phyloP scores from a whole-genome alignment of 805 yeast genomes.

The Brettanomyces nanus region DNA sequence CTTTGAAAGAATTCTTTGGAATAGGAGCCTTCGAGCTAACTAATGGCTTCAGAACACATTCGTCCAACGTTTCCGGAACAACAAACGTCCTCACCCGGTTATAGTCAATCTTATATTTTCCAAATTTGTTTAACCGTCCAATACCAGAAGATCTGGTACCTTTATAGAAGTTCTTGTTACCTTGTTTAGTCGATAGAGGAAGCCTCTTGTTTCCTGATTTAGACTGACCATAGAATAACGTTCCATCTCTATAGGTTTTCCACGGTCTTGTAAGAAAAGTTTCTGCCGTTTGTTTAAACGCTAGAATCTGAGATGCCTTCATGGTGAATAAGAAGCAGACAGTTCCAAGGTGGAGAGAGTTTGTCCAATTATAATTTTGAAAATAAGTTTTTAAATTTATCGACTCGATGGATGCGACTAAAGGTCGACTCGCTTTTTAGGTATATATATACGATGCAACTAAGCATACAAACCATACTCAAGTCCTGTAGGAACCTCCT shows the following conservation, averaged over 20 bases:
- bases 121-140: conserved; percentile 69
- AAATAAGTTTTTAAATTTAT: no score
- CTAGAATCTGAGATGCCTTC: conserved; percentile 5
- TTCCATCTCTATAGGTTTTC: conserved; percentile 78
- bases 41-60: conserved; percentile 51
- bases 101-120: conserved; percentile 76
- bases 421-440: no score
- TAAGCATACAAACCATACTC: conserved; percentile 66
- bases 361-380: no score
- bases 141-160: conserved; percentile 95
- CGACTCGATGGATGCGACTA: no score
- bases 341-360: no score
- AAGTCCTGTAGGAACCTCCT: conserved; percentile 54
- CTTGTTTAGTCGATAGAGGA: conserved; percentile 84
- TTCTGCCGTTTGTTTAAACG: conserved; percentile 8
- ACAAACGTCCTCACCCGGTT: conserved; percentile 83
- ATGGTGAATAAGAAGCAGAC: conserved; percentile 1
- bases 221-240: conserved; percentile 70
- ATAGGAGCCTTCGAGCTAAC: conserved; percentile 70
- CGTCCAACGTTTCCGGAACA: conserved; percentile 46
- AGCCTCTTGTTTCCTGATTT: conserved; percentile 79
- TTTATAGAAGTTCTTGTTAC: conserved; percentile 88
- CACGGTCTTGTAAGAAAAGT: conserved; percentile 71
- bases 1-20: conserved; percentile 58
- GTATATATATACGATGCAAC: not conserved